A percentile compares a stretch with the other conserved stretches of the same genome.
phyloP scores from a whole-genome alignment of 2,329 filamentous ascomycete genomes.

The Zymoseptoria brevis region DNA sequence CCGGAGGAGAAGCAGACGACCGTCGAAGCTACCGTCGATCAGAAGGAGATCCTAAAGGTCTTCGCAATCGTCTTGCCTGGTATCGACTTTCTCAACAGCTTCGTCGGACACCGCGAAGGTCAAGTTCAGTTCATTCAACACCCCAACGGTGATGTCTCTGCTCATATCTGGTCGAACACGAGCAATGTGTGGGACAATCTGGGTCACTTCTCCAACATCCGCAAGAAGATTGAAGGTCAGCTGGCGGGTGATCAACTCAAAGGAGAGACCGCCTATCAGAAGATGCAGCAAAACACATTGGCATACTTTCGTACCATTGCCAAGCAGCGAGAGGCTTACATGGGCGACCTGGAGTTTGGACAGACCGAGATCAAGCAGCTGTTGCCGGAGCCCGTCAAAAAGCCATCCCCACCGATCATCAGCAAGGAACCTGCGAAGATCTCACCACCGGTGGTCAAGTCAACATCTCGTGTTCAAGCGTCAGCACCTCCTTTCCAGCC shows the following conservation, averaged over 20 bases:
- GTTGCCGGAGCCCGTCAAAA: slow-evolving; percentile 18
- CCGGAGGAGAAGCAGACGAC: slow-evolving; percentile 22
- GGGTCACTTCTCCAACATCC: slow-evolving; percentile 36
- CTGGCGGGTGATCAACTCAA: slow-evolving; percentile 35
- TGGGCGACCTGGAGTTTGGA: slow-evolving; percentile 25
- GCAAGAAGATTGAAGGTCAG: slow-evolving; percentile 37
- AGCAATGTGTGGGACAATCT: slow-evolving; percentile 40
- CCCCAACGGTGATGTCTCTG: slow-evolving; percentile 41
- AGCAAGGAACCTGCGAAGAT: background rate
- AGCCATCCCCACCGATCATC: background rate
- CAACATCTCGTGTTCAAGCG: background rate
- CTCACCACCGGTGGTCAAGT: background rate
- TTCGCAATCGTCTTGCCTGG: slow-evolving; percentile 38
- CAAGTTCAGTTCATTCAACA: slow-evolving; percentile 41
- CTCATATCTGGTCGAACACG: slow-evolving; percentile 38
- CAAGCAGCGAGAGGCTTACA: slow-evolving; percentile 31
- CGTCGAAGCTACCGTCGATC: slow-evolving; percentile 25
- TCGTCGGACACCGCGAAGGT: slow-evolving; percentile 31
- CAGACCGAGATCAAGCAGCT: slow-evolving; percentile 25
- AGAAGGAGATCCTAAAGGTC: slow-evolving; percentile 29
- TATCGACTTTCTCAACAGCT: slow-evolving; percentile 31
- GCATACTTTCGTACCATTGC: slow-evolving; percentile 37
- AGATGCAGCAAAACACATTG: slow-evolving; percentile 31
- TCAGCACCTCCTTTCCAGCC: background rate
- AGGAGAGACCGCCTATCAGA: slow-evolving; percentile 28